A percentile compares a stretch with the other conserved stretches of the same genome.
phyloP scores from a whole-genome alignment of 1,284 basidiomycete genomes.

The Neolentinus lepideus region DNA sequence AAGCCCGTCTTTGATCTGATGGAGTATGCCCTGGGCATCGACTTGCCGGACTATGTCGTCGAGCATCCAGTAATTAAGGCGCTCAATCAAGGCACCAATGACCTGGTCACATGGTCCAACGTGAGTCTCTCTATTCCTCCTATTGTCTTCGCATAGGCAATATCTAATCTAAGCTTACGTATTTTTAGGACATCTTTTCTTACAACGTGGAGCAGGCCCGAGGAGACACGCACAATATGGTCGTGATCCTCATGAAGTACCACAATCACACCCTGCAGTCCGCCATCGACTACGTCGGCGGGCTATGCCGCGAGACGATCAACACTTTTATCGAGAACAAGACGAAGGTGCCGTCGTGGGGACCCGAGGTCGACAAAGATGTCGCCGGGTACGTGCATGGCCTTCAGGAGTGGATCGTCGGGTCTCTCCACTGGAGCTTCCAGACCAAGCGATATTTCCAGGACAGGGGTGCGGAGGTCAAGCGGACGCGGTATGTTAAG shows the following conservation, averaged over 20 bases:
- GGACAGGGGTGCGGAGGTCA: constrained; percentile 18
- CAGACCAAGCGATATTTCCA: constrained; percentile 24
- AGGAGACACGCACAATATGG: constrained; percentile 20
- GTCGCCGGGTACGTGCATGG: constrained; percentile 21
- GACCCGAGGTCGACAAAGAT: constrained; percentile 19
- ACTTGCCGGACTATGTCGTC: constrained; percentile 30
- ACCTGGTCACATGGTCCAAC: constrained; percentile 35
- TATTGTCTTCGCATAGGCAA: neutral
- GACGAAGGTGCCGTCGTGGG: constrained; percentile 21
- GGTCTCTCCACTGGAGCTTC: constrained; percentile 26
- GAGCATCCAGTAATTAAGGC: constrained; percentile 28
- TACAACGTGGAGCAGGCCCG: constrained; percentile 25
- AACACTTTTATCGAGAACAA: constrained; percentile 17
- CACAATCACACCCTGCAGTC: constrained; percentile 18
- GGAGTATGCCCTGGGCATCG: constrained; percentile 30
- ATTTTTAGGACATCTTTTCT: constrained; percentile 23
- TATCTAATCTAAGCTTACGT: neutral
- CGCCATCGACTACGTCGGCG: constrained; percentile 22
- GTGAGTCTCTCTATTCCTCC: constrained; percentile 18
- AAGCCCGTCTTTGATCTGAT: constrained; percentile 32
- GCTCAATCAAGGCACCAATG: constrained; percentile 30
- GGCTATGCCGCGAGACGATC: constrained; percentile 18
- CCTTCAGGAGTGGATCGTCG: constrained; percentile 25
- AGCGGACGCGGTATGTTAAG: constrained; percentile 19
- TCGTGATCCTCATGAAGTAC: constrained; percentile 13